Percentiles rank a stretch among this genome's conserved stretches.
Evolutionary conservation across 345 rosid species (phyloP).

Genomic region (Salix arbutifolia): DNA sequence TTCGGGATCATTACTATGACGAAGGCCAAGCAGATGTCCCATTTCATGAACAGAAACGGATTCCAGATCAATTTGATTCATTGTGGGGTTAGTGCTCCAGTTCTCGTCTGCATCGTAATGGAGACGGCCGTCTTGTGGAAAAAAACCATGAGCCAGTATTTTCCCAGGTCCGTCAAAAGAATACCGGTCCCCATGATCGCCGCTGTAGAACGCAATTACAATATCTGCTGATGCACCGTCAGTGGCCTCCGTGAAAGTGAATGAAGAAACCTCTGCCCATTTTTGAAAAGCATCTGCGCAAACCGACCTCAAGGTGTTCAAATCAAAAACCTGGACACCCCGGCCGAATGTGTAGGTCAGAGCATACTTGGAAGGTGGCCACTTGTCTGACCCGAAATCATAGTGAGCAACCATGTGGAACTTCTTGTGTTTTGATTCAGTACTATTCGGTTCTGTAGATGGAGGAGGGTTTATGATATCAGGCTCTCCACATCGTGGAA

Average conservation of each 20-base stretch:
- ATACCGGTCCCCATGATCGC: constrained; percentile 4
- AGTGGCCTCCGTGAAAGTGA: constrained; percentile 3
- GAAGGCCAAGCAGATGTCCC: constrained; percentile 26
- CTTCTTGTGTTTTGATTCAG: background rate
- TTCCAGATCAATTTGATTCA: constrained; percentile 19
- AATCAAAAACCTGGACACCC: background rate
- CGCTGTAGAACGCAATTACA: constrained; percentile 4
- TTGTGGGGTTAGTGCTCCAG: constrained; percentile 14
- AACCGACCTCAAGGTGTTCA: background rate
- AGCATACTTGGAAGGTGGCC: background rate
- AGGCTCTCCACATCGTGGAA: background rate
- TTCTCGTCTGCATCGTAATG: constrained; percentile 27
- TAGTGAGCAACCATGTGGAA: background rate
- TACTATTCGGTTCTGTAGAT: background rate
- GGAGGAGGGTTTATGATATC: background rate
- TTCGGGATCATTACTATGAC: constrained; percentile 4
- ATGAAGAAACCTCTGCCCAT: constrained; percentile 4
- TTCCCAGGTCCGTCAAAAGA: constrained; percentile 17
- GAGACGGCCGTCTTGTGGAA: constrained; percentile 7
- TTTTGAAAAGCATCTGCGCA: background rate
- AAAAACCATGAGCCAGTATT: constrained; percentile 15
- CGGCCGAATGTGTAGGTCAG: constrained; percentile 15
- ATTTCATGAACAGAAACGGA: constrained; percentile 32
- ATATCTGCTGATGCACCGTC: background rate
- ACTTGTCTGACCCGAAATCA: background rate